Base-by-base conservation (phyloP, 2,329 filamentous ascomycete genomes). In the Lizonia empirigonia region DNA sequence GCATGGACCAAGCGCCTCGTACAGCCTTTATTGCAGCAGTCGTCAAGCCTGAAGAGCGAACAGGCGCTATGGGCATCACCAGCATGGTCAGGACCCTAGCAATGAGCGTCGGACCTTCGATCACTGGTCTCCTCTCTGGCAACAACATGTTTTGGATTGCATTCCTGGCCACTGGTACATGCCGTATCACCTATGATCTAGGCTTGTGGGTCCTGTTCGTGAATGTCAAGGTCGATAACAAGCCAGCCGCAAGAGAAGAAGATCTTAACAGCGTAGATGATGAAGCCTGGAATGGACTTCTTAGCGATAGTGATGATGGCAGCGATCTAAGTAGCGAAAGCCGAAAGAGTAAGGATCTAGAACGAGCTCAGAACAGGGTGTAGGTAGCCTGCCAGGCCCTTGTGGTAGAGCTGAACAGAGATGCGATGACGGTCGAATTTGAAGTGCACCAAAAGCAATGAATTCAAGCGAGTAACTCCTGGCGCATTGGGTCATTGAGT, bases 1-100 rank as follows among this genome's bases (percentile, higher is more conserved):
- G 81, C 55, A 87, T 89, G 84, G 86, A 88, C 56, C 85, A 88
- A 72, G 85, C 83, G 0, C 86, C 86, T 0, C 77, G 86, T 2
- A 76, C 85, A 0, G 85, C 86, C 0, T 83, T 89, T 50, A 86
- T 89, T 40, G 84, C 85, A 1, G 85, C 85, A 0, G 83, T 87
- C 0, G 85, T 88, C 2, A 81, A 78, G 55, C 81, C 85, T 0
- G 80, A 83, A 45, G 86, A 89, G 69, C 76, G 85, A 1, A 89
- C 86, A 0, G 85, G 85, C 0, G 84, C 86, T n/a, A 85, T 88
- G 83, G 86, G 86, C 10, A 85, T 89, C 58, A 87, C 85, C 0
- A 78, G 75, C 37, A 83, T 84, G 63, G 52, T 87, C 22, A 76
- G 85, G 6, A 88, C 84, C 0, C 62, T 88, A 9, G 82, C 84